These are phyloP conservation scores for Scleroderma bovista DNA, from an alignment of 768 basidiomycete species.

Conservation along the genomic window DNA sequence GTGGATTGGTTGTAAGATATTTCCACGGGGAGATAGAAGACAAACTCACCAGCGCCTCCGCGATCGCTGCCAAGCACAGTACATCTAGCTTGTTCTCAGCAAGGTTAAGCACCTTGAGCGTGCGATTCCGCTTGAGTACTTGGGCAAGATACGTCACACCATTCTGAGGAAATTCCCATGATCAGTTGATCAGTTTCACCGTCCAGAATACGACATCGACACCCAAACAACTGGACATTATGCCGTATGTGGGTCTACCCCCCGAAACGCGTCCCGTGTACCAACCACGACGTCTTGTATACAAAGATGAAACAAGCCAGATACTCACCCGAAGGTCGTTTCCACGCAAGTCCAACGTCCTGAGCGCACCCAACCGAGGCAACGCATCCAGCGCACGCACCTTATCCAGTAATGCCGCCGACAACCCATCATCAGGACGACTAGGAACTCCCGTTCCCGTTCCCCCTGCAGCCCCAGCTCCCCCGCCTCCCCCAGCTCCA, in stretches of 20 bases:
- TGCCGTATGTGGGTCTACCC: too few species aligned
- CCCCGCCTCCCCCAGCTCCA: conserved; percentile 1
- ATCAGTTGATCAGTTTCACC: conserved; percentile 1
- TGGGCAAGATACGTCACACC: conserved; percentile 91
- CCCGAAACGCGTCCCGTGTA: too few species aligned
- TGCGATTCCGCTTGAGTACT: conserved; percentile 93
- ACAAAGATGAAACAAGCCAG: background rate
- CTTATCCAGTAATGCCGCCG: conserved; percentile 78
- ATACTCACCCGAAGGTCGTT: conserved; percentile 84
- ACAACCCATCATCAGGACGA: conserved; percentile 43
- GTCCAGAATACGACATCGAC: background rate
- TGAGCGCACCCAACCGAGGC: conserved; percentile 77
- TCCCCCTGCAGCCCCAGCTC: background rate
- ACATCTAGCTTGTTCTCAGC: conserved; percentile 93
- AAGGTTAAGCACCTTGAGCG: conserved; percentile 89
- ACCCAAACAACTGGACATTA: background rate
- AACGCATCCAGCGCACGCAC: conserved; percentile 85
- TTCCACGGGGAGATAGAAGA: background rate
- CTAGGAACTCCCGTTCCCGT: conserved; percentile 21
- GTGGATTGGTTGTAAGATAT: background rate
- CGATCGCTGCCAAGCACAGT: conserved; percentile 69
- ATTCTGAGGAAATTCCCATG: conserved; percentile 29
- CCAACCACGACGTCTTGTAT: background rate
- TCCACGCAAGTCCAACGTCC: conserved; percentile 86
- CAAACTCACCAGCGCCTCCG: conserved; percentile 77